Conservation (phyloP, 176 grass and related monocot genomes). For the Oryza officinalis region DNA sequence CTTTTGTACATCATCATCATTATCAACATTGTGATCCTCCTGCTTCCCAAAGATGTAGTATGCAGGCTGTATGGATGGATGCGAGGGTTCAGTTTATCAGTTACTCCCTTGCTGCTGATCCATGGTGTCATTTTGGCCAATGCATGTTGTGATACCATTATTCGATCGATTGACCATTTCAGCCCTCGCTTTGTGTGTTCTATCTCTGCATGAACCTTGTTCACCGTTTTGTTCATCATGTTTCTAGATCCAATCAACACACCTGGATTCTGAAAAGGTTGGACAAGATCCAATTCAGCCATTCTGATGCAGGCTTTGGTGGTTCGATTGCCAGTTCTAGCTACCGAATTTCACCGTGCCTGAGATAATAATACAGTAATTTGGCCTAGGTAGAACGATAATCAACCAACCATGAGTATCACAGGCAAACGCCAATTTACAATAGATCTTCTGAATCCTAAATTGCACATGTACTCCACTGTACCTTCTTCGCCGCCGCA, state of each 20-base stretch:
- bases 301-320: too few species aligned
- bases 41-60: slow-evolving; percentile 40
- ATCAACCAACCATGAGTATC: neutral
- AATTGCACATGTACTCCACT: too few species aligned
- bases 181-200: neutral
- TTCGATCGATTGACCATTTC: neutral
- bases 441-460: neutral
- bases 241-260: neutral
- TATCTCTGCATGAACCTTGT: neutral
- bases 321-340: too few species aligned
- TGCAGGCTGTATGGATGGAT: slow-evolving; percentile 43
- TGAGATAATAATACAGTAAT: too few species aligned
- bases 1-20: slow-evolving; percentile 54
- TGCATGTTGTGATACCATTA: slow-evolving; percentile 9
- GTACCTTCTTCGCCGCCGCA: too few species aligned
- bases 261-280: neutral
- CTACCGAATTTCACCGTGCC: too few species aligned
- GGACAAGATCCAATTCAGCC: neutral
- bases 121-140: slow-evolving; percentile 35
- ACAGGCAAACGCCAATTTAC: neutral
- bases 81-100: slow-evolving; percentile 46
- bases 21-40: slow-evolving; percentile 40
- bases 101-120: slow-evolving; percentile 36
- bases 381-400: neutral
- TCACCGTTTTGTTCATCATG: neutral